Base-by-base conservation (phyloP, 2,329 filamentous ascomycete genomes). In the Myrmaecium sp. region DNA sequence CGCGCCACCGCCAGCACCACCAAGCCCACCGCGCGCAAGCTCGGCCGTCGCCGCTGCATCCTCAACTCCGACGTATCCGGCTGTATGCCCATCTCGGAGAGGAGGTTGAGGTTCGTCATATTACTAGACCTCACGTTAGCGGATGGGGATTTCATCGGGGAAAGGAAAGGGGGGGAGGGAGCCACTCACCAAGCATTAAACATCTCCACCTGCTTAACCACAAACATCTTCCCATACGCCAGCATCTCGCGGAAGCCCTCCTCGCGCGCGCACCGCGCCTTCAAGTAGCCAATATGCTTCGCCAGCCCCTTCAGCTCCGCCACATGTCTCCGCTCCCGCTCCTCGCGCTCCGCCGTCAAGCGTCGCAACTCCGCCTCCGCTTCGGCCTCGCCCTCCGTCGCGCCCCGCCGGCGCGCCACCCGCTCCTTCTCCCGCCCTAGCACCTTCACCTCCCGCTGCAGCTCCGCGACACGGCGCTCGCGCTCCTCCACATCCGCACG, bases 261-360 rank as follows among this genome's bases (percentile, higher is more conserved):
- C 52, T 94, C 86, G 17, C 89, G 69, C 46, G 70, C 66, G 57
- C 78, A 79, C 27, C 76, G 71, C 2, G 81, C 80, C 41, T 83
- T 72, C 49, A 95, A 70, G 72, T 80, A 95, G 42, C 83, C 69
- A 47, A 95, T 86, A 54, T 95, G 84, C 55, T 89, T 78, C 28
- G 71, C 69, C 45, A 95, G 64, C 11, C 86, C 86, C 38, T 74
- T 70, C 28, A 94, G 58, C 54, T 91, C 80, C 49, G 73, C 74
- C 41, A 64, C 59, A 48, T 89, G 80, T 23, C 67, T 61, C 37
- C 69, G 69, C 41, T 82, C 72, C 23, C 75, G 71, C 30, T 70
- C 64, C 25, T 69, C 62, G 25, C 72, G 61, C 29, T 66, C 60
- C 15, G 60, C 38, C 21, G 47, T 43, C 2, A 49, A 36, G 20